Percentiles rank a stretch among this genome's conserved stretches.
Conservation (phyloP, 768 basidiomycete genomes). For the Kwoniella sp. region DNA sequence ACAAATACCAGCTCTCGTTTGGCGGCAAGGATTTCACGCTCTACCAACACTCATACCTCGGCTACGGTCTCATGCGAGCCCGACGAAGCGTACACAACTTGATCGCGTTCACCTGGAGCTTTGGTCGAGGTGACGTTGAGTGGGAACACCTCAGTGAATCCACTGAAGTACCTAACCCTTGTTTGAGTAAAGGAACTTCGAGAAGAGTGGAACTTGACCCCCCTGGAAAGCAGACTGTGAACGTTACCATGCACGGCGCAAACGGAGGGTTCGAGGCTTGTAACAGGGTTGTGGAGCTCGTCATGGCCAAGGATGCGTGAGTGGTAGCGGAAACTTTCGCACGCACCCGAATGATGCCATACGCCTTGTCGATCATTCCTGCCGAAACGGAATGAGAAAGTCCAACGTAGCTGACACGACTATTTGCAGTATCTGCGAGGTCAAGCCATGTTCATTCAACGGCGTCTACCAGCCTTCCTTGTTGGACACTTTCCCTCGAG, state of each 20-base stretch:
- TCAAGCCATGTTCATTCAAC: conserved; percentile 93
- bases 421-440: conserved; percentile 69
- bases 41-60: conserved; percentile 97
- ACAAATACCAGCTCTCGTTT: conserved; percentile 82
- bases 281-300: conserved; percentile 75
- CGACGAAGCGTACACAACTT: conserved; percentile 80
- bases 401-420: neutral
- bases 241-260: conserved; percentile 82
- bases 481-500: conserved; percentile 79
- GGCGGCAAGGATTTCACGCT: conserved; percentile 70
- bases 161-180: conserved; percentile 71
- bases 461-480: conserved; percentile 96
- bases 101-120: conserved; percentile 79
- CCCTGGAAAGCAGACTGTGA: conserved; percentile 58
- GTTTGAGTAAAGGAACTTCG: conserved; percentile 69
- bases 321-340: conserved; percentile 57
- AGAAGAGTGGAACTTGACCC: conserved; percentile 68
- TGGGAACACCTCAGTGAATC: conserved; percentile 56
- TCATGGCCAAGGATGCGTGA: conserved; percentile 91
- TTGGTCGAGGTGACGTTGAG: conserved; percentile 52
- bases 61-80: conserved; percentile 91
- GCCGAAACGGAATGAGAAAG: too few relatives aligned
- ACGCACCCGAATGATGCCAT: too few relatives aligned
- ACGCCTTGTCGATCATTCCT: too few relatives aligned
- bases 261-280: conserved; percentile 86